These are phyloP conservation scores for Cryptosporidium sp. DNA, from an alignment of 169 alveolate genomes.

Conservation along the genomic window DNA sequence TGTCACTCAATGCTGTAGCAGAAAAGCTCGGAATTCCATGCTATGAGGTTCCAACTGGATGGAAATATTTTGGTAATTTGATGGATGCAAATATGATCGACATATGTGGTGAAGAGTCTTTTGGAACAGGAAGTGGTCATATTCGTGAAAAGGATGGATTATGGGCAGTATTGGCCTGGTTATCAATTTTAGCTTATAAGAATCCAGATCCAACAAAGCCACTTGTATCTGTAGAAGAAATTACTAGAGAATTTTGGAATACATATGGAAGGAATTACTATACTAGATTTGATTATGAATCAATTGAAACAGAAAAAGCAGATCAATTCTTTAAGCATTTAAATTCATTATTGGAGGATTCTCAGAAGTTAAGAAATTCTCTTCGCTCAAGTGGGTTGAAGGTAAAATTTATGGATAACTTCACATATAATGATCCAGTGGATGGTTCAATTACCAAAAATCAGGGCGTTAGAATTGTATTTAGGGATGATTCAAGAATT, in stretches of 20 bases:
- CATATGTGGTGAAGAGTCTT: conserved; percentile 95
- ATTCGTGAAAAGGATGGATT: conserved; percentile 96
- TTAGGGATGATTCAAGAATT: conserved; percentile 89
- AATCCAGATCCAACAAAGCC: conserved; percentile 82
- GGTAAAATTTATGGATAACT: conserved; percentile 83
- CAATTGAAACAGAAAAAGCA: conserved; percentile 88
- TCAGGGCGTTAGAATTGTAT: conserved; percentile 91
- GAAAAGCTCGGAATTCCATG: conserved; percentile 87
- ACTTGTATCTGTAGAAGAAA: conserved; percentile 87
- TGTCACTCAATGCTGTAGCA: conserved; percentile 93
- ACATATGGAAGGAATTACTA: conserved; percentile 94
- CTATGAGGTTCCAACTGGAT: conserved; percentile 96
- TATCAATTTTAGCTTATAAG: conserved; percentile 91
- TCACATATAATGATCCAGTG: conserved; percentile 92
- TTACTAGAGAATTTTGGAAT: conserved; percentile 91
- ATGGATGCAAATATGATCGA: conserved; percentile 93
- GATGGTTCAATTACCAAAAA: conserved; percentile 92
- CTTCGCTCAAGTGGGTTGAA: neutral
- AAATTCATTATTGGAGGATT: conserved; percentile 38
- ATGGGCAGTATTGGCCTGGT: conserved; percentile 97
- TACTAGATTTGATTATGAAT: conserved; percentile 91
- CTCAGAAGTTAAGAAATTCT: neutral
- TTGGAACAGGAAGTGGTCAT: conserved; percentile 95
- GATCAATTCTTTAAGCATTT: conserved; percentile 86
- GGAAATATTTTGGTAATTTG: conserved; percentile 97